Percentiles rank a stretch among this genome's conserved stretches.
Evolutionary conservation across 2,329 filamentous ascomycete species (phyloP).

Genomic region (Rhytidhysteron rufulum): DNA sequence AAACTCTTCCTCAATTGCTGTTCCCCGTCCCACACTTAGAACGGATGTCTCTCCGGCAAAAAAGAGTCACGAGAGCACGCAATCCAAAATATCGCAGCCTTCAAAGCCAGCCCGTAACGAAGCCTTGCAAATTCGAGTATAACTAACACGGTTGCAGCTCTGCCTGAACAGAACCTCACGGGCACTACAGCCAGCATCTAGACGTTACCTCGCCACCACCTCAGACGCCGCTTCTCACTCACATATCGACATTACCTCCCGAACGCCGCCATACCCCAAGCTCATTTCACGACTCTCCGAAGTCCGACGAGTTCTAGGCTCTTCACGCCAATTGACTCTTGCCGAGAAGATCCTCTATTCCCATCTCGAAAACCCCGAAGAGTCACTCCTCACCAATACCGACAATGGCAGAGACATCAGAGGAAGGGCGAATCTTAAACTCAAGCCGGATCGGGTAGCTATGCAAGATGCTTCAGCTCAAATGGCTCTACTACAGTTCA

Average conservation of each 20-base stretch:
- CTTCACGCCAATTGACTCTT: slow-evolving; percentile 66
- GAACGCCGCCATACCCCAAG: slow-evolving; percentile 76
- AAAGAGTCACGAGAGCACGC: not conserved
- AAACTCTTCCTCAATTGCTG: not conserved
- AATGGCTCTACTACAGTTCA: slow-evolving; percentile 98
- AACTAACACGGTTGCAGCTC: slow-evolving; percentile 14
- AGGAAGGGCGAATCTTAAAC: slow-evolving; percentile 86
- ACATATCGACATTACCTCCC: slow-evolving; percentile 45
- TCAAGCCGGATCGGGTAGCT: slow-evolving; percentile 94
- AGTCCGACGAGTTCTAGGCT: slow-evolving; percentile 70
- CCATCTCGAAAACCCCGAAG: slow-evolving; percentile 84
- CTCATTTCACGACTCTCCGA: slow-evolving; percentile 73
- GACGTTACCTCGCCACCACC: slow-evolving; percentile 31
- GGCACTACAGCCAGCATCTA: slow-evolving; percentile 10
- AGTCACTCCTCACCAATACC: slow-evolving; percentile 78
- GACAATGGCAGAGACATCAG: slow-evolving; percentile 80
- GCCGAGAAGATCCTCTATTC: slow-evolving; percentile 99
- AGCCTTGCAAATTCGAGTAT: not conserved
- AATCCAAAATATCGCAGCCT: slow-evolving; percentile 4
- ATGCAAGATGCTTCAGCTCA: slow-evolving; percentile 99
- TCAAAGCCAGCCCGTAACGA: not conserved
- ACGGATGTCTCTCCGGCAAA: not conserved
- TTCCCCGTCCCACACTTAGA: not conserved
- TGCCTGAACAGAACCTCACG: slow-evolving; percentile 18
- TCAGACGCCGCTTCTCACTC: slow-evolving; percentile 21